Conservation (phyloP, 1,284 basidiomycete species). For the Tilletia indica region DNA sequence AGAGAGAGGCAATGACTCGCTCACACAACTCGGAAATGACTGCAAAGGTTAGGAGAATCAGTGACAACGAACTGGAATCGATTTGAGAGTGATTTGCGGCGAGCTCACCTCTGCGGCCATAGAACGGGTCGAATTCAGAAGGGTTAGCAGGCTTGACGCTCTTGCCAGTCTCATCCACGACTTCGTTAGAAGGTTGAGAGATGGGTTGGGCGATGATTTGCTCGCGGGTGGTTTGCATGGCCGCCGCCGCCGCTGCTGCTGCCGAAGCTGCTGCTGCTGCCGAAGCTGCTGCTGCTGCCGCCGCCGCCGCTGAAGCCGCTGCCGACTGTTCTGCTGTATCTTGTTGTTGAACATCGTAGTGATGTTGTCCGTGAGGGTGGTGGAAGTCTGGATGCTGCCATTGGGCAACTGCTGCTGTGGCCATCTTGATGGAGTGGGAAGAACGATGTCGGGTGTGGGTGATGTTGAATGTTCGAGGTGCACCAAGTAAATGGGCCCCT, state of each 20-base stretch:
- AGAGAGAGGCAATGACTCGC: conserved; percentile 47
- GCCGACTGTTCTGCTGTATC: neutral
- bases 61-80: neutral
- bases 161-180: conserved; percentile 6
- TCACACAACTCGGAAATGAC: conserved; percentile 48
- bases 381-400: conserved; percentile 3
- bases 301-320: neutral
- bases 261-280: neutral
- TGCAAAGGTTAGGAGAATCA: conserved; percentile 10
- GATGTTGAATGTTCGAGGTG: no score
- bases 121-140: conserved; percentile 41
- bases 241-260: neutral
- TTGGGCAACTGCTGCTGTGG: conserved; percentile 2
- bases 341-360: neutral
- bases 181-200: neutral
- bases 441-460: neutral
- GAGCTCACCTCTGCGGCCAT: conserved; percentile 39
- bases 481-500: no score
- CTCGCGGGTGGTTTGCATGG: neutral
- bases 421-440: neutral
- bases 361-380: neutral
- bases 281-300: neutral
- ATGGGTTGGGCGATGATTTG: conserved; percentile 1
- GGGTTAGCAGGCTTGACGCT: neutral
- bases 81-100: neutral